phyloP scores from a whole-genome alignment of 2,329 filamentous ascomycete genomes.

The Fusarium ambrosium region DNA sequence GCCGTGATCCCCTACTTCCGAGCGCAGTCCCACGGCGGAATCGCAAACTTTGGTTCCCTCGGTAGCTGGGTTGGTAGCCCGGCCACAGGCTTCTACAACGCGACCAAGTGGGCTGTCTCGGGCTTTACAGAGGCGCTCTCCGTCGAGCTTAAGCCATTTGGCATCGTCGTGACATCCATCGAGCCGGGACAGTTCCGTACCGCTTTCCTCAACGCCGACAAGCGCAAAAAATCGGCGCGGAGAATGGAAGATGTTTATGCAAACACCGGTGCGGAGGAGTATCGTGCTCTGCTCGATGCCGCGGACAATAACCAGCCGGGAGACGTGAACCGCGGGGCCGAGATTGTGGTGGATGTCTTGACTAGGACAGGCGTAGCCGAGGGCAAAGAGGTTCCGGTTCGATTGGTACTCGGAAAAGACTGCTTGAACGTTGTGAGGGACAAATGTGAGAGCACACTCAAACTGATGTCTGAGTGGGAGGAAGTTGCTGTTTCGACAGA shows the following conservation, averaged over 20 bases:
- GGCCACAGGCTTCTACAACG: conserved; percentile 33
- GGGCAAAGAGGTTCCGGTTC: neutral
- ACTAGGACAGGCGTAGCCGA: neutral
- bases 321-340: neutral
- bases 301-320: conserved; percentile 21
- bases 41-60: conserved; percentile 59
- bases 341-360: neutral
- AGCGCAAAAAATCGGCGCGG: conserved; percentile 20
- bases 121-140: conserved; percentile 57
- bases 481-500: conserved; percentile 44
- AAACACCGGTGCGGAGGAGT: conserved; percentile 8
- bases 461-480: conserved; percentile 65
- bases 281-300: conserved; percentile 9
- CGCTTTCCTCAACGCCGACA: conserved; percentile 29
- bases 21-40: conserved; percentile 40
- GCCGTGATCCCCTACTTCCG: conserved; percentile 61
- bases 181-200: conserved; percentile 39
- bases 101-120: conserved; percentile 59
- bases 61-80: conserved; percentile 53
- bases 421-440: conserved; percentile 48
- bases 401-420: neutral
- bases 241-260: conserved; percentile 23
- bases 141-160: conserved; percentile 57
- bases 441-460: conserved; percentile 59
- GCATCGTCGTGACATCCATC: conserved; percentile 51